A percentile compares a stretch with the other conserved stretches of the same genome.
Conservation (phyloP, 2,329 filamentous ascomycete genomes). For the Phialophora verrucosa region DNA sequence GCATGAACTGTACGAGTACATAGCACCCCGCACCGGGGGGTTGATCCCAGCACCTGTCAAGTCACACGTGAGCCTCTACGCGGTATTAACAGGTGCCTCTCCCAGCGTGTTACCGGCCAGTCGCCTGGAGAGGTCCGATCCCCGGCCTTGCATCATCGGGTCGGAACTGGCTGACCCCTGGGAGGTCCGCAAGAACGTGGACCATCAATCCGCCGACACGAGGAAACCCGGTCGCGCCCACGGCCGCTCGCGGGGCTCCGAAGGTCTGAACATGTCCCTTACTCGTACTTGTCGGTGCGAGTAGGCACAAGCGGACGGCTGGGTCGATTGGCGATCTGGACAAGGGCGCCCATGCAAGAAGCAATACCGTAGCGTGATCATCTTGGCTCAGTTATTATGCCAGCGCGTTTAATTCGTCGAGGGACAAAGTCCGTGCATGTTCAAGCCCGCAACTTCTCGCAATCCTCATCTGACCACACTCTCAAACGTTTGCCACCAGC, state of each 20-base stretch:
- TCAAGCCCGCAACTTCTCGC: background rate
- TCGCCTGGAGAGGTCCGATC: too few relatives aligned
- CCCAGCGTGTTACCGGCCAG: too few relatives aligned
- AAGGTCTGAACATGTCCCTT: background rate
- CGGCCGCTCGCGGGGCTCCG: background rate
- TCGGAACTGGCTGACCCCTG: background rate
- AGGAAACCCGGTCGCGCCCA: background rate
- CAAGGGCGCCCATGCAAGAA: background rate
- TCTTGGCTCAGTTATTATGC: background rate
- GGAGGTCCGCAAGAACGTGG: too few relatives aligned
- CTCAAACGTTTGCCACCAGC: constrained; percentile 4
- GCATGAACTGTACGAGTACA: too few relatives aligned
- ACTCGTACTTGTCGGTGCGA: background rate
- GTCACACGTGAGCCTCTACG: background rate
- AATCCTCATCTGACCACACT: constrained; percentile 14
- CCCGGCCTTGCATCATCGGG: background rate
- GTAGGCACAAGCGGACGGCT: background rate
- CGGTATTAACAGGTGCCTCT: too few relatives aligned
- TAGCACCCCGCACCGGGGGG: background rate
- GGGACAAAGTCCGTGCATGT: background rate
- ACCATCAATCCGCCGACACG: too few relatives aligned
- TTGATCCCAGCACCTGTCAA: background rate
- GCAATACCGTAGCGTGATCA: background rate
- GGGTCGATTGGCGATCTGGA: background rate
- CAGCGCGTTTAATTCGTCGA: background rate